Conservation (phyloP, 2,329 filamentous ascomycete species). For the Aspergillus cejpii region DNA sequence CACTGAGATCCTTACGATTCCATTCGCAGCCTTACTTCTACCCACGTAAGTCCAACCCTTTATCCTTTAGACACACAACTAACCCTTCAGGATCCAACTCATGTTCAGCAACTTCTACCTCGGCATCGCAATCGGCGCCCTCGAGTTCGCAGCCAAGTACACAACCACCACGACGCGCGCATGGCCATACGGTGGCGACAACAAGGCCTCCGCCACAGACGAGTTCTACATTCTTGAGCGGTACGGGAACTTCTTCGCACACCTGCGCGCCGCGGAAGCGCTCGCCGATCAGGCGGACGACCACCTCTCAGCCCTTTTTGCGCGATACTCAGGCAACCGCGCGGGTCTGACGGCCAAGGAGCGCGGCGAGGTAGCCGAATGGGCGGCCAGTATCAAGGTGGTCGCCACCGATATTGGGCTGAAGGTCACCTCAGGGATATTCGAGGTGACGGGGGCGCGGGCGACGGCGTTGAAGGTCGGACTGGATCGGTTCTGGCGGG, state of each 20-base stretch:
- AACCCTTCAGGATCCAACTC: constrained; percentile 58
- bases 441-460: constrained; percentile 57
- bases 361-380: constrained; percentile 56
- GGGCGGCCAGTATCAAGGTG: constrained; percentile 57
- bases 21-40: constrained; percentile 53
- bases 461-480: constrained; percentile 54
- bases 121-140: constrained; percentile 55
- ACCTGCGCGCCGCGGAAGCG: constrained; percentile 54
- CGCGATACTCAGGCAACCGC: constrained; percentile 37
- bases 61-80: no score
- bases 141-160: constrained; percentile 52
- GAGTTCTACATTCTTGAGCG: constrained; percentile 61
- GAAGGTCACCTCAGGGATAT: constrained; percentile 54
- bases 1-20: constrained; percentile 46
- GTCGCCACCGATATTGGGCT: constrained; percentile 56
- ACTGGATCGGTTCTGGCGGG: constrained; percentile 60
- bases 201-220: constrained; percentile 53
- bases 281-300: constrained; percentile 52
- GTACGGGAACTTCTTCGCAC: constrained; percentile 59
- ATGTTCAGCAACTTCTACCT: constrained; percentile 63
- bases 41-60: constrained; percentile 51
- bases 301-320: constrained; percentile 46
- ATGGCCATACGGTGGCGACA: constrained; percentile 59
- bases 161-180: constrained; percentile 52
- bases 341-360: constrained; percentile 44